These are phyloP conservation scores for Monascus purpureus DNA, from an alignment of 495 filamentous ascomycete genomes.

Conservation along the genomic window DNA sequence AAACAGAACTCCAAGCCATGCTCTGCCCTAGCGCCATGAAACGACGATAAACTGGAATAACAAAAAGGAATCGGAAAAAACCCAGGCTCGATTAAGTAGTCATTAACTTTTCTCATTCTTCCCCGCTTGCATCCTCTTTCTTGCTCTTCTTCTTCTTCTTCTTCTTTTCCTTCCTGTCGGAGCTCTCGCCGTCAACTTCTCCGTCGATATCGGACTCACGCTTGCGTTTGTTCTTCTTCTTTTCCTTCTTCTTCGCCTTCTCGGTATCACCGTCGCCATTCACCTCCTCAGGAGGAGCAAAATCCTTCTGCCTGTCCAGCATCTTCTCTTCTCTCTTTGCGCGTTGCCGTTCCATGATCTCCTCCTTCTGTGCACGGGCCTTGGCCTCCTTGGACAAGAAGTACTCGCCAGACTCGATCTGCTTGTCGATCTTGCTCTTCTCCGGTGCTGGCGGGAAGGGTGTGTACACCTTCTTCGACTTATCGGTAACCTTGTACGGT, in stretches of 20 bases:
- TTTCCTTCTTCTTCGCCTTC: conserved; percentile 47
- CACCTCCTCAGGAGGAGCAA: conserved; percentile 68
- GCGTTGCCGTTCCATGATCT: conserved; percentile 65
- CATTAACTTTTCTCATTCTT: conserved; percentile 6
- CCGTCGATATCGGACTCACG: conserved; percentile 25
- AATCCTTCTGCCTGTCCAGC: conserved; percentile 70
- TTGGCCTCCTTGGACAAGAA: conserved; percentile 86
- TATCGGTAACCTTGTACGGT: conserved; percentile 82
- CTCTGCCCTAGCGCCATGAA: neutral
- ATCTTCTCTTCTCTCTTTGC: conserved; percentile 80
- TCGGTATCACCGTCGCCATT: conserved; percentile 32
- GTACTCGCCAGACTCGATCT: conserved; percentile 97
- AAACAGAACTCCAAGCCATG: neutral
- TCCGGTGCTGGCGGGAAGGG: conserved; percentile 62
- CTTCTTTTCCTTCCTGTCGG: conserved; percentile 31
- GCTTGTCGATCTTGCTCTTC: conserved; percentile 95
- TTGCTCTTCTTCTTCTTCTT: conserved; percentile 36
- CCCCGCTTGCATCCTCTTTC: conserved; percentile 22
- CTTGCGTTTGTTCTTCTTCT: conserved; percentile 31
- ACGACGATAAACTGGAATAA: neutral
- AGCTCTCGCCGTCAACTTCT: conserved; percentile 15
- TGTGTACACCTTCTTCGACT: conserved; percentile 86
- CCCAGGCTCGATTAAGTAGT: neutral
- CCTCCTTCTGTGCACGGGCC: conserved; percentile 66
- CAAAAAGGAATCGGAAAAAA: conserved; percentile 2